Percentiles rank a stretch among this genome's conserved stretches.
phyloP scores from a whole-genome alignment of 2,329 filamentous ascomycete genomes.

The Diaporthe sp. region DNA sequence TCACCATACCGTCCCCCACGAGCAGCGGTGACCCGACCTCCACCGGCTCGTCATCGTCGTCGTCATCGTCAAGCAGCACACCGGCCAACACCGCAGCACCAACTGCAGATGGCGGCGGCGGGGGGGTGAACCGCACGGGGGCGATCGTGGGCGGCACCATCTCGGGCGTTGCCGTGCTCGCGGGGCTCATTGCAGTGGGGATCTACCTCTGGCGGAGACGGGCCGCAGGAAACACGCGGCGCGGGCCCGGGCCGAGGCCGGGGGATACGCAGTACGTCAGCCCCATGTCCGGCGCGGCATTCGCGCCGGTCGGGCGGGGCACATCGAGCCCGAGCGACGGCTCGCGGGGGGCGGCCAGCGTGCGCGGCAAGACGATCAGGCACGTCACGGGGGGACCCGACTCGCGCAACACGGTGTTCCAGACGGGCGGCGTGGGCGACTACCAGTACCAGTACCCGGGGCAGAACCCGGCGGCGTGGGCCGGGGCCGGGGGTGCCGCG shows the following conservation, averaged over 20 bases:
- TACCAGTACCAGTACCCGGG: constrained; percentile 44
- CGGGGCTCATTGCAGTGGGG: constrained; percentile 57
- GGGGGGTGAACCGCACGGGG: constrained; percentile 54
- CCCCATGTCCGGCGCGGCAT: constrained; percentile 50
- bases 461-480: constrained; percentile 45
- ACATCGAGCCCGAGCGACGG: neutral
- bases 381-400: constrained; percentile 38
- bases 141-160: constrained; percentile 69
- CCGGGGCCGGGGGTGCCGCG: constrained; percentile 37
- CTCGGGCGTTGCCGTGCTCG: constrained; percentile 63
- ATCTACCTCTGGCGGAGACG: constrained; percentile 60
- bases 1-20: constrained; percentile 41
- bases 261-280: constrained; percentile 58
- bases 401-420: constrained; percentile 37
- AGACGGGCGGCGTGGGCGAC: constrained; percentile 19
- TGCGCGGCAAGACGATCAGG: constrained; percentile 39
- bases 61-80: constrained; percentile 32
- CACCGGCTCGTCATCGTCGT: constrained; percentile 25
- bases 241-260: constrained; percentile 56
- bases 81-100: constrained; percentile 41
- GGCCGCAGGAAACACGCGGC: constrained; percentile 57
- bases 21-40: constrained; percentile 34
- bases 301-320: constrained; percentile 51
- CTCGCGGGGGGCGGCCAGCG: neutral
- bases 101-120: constrained; percentile 38